Base-by-base conservation (phyloP, 2,329 filamentous ascomycete genomes). In the Neonectria faginata region DNA sequence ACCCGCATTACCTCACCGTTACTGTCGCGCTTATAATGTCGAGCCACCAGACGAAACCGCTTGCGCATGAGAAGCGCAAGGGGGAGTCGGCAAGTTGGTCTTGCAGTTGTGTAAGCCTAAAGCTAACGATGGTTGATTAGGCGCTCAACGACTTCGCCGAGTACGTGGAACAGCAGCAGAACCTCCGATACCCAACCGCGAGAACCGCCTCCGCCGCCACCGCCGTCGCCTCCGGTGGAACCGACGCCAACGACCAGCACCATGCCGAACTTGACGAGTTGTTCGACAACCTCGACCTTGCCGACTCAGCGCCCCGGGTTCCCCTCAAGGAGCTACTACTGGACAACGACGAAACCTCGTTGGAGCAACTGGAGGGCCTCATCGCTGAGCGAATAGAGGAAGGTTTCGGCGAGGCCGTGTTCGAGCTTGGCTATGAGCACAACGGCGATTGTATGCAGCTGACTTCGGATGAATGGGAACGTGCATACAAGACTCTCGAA, bases 61-160 rank as follows among this genome's bases (percentile, higher is more conserved):
- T 90, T 63, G 86, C 88, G 44, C 89, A 93, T 75, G 94, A 97
- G 80, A 88, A 92, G 79, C 91, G 93, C 71, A 93, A 92, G 81
- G 94, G 94, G 71, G 94, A 97, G 82, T 89, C 92, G 66, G 93
- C 95, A 87, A 65, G 86, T 64, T 20, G 42, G 25, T 39, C 5
- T 14, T 39, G 5, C 10, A 14, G 25, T 10, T 8, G 7, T 3
- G 9, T 31, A 31, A 10, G 6, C 8, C 18, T 27, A 14, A 53
- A 31, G 18, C 67, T 75, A 20, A 74, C 57, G 10, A 31, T 29
- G 29, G 53, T 14, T 39, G 41, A 71, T 0, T 54, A 87, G 86
- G 94, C 95, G 12, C 86, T 99, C 60, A 96, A 92, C 82, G 96
- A 98, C 74, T 99, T 99, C 78, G 94, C 94, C 79, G 96, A 99